Evolutionary conservation across 1,284 basidiomycete genomes (phyloP).

Genomic region (Ceratobasidium sp.): DNA sequence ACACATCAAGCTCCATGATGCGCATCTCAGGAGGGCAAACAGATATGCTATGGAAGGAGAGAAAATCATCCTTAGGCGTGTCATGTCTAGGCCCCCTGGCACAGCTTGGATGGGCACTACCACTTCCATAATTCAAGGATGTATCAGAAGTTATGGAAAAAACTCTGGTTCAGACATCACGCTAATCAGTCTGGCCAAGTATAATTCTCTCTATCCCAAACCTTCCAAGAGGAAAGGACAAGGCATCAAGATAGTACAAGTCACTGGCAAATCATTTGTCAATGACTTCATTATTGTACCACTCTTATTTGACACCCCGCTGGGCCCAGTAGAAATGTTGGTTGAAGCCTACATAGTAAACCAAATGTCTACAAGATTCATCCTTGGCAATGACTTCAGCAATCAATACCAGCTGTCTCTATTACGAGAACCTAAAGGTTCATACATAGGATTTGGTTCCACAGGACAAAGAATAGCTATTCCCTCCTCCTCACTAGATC

Average conservation of each 20-base stretch:
- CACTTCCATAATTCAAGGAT: conserved; percentile 19
- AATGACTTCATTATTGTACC: conserved; percentile 53
- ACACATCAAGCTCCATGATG: conserved; percentile 32
- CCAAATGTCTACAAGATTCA: conserved; percentile 51
- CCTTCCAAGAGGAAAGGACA: conserved; percentile 44
- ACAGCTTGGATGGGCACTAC: conserved; percentile 49
- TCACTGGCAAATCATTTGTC: conserved; percentile 55
- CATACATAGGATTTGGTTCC: conserved; percentile 54
- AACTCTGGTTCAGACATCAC: conserved; percentile 48
- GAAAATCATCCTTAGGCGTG: conserved; percentile 39
- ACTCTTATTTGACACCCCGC: conserved; percentile 52
- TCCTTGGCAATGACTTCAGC: conserved; percentile 56
- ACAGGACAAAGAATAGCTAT: conserved; percentile 44
- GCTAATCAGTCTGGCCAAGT: conserved; percentile 48
- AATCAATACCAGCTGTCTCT: conserved; percentile 55
- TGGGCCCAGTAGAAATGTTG: conserved; percentile 52
- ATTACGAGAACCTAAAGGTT: conserved; percentile 52
- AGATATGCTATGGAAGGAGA: not conserved
- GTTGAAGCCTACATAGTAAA: conserved; percentile 56
- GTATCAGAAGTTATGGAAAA: not conserved
- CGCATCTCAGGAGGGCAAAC: no score
- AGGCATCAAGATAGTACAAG: conserved; percentile 46
- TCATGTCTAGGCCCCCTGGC: conserved; percentile 56
- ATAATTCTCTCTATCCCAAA: not conserved
- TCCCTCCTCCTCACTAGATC: conserved; percentile 51